phyloP scores from a whole-genome alignment of 2,329 filamentous ascomycete genomes.

The Alternaria incomplexa region DNA sequence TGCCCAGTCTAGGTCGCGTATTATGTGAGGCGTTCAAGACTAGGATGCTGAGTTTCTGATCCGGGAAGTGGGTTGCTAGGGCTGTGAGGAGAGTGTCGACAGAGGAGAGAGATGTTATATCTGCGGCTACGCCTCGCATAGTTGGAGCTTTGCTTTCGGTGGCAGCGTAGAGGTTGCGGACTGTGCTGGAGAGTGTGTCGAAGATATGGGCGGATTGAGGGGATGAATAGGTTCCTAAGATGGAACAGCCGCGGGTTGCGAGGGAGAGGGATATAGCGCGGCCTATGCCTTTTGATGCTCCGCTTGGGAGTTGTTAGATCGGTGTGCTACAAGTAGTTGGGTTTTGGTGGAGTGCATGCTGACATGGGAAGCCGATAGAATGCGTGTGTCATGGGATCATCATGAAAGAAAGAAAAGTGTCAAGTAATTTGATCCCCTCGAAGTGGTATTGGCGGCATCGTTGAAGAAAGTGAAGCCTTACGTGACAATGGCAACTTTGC shows the following conservation, averaged over 20 bases:
- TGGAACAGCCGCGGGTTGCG: slow-evolving; percentile 34
- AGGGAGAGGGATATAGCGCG: slow-evolving; percentile 39
- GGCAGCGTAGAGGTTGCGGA: slow-evolving; percentile 21
- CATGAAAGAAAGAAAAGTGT: background rate
- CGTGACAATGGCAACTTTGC: slow-evolving; percentile 42
- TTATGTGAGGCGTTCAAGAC: slow-evolving; percentile 28
- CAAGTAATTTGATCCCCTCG: fast-evolving
- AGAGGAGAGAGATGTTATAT: slow-evolving; percentile 26
- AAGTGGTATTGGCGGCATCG: background rate
- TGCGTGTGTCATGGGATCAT: background rate
- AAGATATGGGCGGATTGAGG: slow-evolving; percentile 29
- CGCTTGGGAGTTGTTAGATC: slow-evolving; percentile 14
- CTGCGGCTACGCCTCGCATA: slow-evolving; percentile 27
- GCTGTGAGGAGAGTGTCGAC: slow-evolving; percentile 14
- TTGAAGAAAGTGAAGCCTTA: slow-evolving; percentile 13
- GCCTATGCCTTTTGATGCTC: slow-evolving; percentile 39
- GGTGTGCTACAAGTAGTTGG: too few relatives aligned
- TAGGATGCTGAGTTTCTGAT: slow-evolving; percentile 30
- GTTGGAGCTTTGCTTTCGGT: slow-evolving; percentile 8
- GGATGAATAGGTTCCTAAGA: slow-evolving; percentile 40
- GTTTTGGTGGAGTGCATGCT: background rate
- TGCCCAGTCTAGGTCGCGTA: slow-evolving; percentile 10
- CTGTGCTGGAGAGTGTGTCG: slow-evolving; percentile 28
- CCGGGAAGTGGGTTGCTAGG: slow-evolving; percentile 19
- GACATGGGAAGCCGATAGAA: fast-evolving